phyloP scores from a whole-genome alignment of 345 rosid genomes.

The Boechera retrofracta region DNA sequence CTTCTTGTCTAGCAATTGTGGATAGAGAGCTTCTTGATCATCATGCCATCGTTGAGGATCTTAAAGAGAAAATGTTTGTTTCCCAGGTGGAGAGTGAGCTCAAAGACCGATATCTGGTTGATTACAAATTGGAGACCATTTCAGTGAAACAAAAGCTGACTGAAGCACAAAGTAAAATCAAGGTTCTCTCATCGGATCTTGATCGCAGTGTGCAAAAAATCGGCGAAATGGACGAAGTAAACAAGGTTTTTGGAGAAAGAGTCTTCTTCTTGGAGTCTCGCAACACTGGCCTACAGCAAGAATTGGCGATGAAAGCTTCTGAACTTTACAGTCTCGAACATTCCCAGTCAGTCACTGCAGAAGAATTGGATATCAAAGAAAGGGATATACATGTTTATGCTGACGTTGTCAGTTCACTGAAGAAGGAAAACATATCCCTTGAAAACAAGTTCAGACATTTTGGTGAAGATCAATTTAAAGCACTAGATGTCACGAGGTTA shows the following conservation, averaged over 20 bases:
- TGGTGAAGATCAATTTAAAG: constrained; percentile 44
- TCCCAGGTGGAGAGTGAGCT: constrained; percentile 59
- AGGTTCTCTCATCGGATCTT: constrained; percentile 49
- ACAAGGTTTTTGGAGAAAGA: constrained; percentile 50
- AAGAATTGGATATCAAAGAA: constrained; percentile 53
- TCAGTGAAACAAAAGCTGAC: constrained; percentile 46
- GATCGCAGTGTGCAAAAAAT: constrained; percentile 41
- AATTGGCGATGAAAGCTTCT: constrained; percentile 55
- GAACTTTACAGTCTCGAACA: constrained; percentile 56
- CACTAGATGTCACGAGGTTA: constrained; percentile 46
- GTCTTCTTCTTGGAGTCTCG: constrained; percentile 55
- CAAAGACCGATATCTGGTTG: constrained; percentile 51
- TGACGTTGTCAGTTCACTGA: constrained; percentile 46
- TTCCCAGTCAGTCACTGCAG: constrained; percentile 51
- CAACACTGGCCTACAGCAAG: constrained; percentile 56
- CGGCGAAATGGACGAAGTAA: constrained; percentile 49
- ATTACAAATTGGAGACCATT: constrained; percentile 47
- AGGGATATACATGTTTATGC: constrained; percentile 50
- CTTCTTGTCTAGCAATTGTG: constrained; percentile 44
- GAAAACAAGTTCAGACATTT: constrained; percentile 42
- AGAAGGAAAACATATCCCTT: constrained; percentile 53
- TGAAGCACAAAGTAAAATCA: constrained; percentile 46
- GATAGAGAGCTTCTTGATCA: constrained; percentile 46
- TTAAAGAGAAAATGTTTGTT: constrained; percentile 55
- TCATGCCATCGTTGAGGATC: constrained; percentile 53